Evolutionary conservation across 345 rosid genomes (phyloP).

Genomic region (Hibiscus syriacus): DNA sequence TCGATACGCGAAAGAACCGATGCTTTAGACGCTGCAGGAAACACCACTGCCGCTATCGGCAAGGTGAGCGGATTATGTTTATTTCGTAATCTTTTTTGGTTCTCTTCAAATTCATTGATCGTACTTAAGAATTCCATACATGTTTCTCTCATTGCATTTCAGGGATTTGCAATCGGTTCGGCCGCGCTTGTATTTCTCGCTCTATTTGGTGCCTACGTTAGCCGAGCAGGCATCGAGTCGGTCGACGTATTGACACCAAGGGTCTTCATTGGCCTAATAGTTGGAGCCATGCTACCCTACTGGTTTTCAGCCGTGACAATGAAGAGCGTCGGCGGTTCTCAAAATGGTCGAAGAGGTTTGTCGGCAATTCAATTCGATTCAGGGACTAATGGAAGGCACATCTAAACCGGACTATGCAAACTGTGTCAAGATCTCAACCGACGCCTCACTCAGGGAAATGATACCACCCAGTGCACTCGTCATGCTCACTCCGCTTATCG

Average conservation of each 20-base stretch:
- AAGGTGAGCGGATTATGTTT: slow-evolving; percentile 27
- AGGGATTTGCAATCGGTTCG: slow-evolving; percentile 75
- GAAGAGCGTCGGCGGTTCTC: slow-evolving; percentile 75
- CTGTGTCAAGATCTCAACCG: slow-evolving; percentile 72
- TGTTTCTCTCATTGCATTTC: neutral
- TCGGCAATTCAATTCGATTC: slow-evolving; percentile 62
- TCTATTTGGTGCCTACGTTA: slow-evolving; percentile 60
- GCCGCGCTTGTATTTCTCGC: slow-evolving; percentile 70
- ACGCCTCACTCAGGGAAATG: slow-evolving; percentile 59
- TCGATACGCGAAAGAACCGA: slow-evolving; percentile 53
- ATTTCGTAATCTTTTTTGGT: neutral
- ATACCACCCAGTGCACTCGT: slow-evolving; percentile 71
- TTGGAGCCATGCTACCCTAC: slow-evolving; percentile 76
- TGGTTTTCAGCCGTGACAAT: slow-evolving; percentile 75
- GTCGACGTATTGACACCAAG: slow-evolving; percentile 63
- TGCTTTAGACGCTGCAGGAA: slow-evolving; percentile 67
- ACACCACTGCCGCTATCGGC: slow-evolving; percentile 74
- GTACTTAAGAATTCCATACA: neutral
- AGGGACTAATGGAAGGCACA: slow-evolving; percentile 62
- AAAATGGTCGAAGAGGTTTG: slow-evolving; percentile 79
- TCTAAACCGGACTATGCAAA: slow-evolving; percentile 57
- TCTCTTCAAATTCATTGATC: neutral
- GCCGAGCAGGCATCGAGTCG: slow-evolving; percentile 49
- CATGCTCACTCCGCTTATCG: slow-evolving; percentile 55
- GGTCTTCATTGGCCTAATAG: slow-evolving; percentile 54